Evolutionary conservation across 1,284 basidiomycete genomes (phyloP).

Genomic region (Puccinia novopanici): DNA sequence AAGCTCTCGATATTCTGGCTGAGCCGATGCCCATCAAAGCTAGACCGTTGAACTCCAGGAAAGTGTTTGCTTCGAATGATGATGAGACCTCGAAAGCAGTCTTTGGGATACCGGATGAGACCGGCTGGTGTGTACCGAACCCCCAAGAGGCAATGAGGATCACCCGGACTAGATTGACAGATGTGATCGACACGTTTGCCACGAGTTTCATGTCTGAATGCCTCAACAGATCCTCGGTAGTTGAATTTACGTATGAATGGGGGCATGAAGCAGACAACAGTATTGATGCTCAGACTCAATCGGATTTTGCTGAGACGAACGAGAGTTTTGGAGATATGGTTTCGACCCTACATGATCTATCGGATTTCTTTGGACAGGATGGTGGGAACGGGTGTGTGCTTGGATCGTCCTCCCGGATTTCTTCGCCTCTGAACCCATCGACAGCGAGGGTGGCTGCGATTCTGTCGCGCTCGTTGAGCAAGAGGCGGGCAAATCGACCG

Average conservation of each 20-base stretch:
- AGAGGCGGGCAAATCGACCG: constrained; percentile 46
- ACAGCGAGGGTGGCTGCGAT: constrained; percentile 47
- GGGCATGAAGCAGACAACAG: constrained; percentile 17
- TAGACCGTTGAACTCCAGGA: neutral
- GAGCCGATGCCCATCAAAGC: constrained; percentile 43
- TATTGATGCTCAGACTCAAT: constrained; percentile 54
- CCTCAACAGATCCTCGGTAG: constrained; percentile 60
- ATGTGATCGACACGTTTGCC: constrained; percentile 78
- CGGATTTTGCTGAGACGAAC: constrained; percentile 61
- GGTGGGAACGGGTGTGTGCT: neutral
- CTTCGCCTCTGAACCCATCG: constrained; percentile 46
- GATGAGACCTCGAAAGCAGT: constrained; percentile 62
- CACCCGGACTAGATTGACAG: constrained; percentile 75
- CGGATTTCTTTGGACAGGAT: constrained; percentile 71
- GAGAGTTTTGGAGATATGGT: constrained; percentile 81
- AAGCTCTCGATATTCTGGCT: constrained; percentile 41
- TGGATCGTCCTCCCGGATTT: constrained; percentile 29
- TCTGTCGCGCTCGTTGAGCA: constrained; percentile 46
- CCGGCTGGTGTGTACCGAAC: constrained; percentile 81
- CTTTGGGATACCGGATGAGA: constrained; percentile 76
- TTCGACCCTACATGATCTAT: constrained; percentile 80
- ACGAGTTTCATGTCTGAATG: constrained; percentile 65
- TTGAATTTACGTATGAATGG: constrained; percentile 53
- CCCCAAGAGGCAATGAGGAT: constrained; percentile 67
- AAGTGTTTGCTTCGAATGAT: neutral